These are phyloP conservation scores for Vachellia pachyceras DNA, from an alignment of 306 rosid species.

Conservation along the genomic window DNA sequence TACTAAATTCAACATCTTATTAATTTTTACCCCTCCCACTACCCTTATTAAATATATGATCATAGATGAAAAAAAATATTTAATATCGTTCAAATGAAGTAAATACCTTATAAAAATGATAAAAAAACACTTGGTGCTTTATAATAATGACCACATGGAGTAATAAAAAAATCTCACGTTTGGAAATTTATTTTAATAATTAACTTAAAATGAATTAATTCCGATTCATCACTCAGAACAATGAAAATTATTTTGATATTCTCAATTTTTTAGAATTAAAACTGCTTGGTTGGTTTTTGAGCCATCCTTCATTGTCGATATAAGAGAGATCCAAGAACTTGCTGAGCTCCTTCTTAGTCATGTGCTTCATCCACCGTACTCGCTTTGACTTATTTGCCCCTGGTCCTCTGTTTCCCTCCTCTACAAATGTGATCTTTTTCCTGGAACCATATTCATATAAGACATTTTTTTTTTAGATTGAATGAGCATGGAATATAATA, in stretches of 20 bases:
- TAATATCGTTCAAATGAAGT: no score
- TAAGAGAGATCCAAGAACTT: slow-evolving; percentile 8
- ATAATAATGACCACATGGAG: no score
- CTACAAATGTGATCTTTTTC: slow-evolving; percentile 26
- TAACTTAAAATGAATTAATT: background rate
- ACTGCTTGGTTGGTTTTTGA: background rate
- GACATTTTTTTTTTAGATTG: background rate
- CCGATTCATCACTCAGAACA: background rate
- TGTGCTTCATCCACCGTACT: slow-evolving; percentile 38
- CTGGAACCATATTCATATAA: slow-evolving; percentile 24
- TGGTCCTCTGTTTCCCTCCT: slow-evolving; percentile 27
- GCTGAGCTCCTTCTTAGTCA: background rate
- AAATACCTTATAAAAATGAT: no score
- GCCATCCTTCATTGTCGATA: slow-evolving; percentile 47
- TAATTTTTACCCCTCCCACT: no score
- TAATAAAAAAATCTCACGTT: background rate
- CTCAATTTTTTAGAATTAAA: background rate
- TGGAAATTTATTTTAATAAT: background rate
- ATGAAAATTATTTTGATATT: background rate
- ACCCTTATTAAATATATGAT: no score
- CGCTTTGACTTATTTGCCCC: slow-evolving; percentile 46
- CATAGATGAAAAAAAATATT: no score
- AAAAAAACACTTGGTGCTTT: no score
- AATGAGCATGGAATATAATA: no score
- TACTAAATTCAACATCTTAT: no score